phyloP scores from a whole-genome alignment of 2,329 filamentous ascomycete genomes.

The Epichloe gansuensis region DNA sequence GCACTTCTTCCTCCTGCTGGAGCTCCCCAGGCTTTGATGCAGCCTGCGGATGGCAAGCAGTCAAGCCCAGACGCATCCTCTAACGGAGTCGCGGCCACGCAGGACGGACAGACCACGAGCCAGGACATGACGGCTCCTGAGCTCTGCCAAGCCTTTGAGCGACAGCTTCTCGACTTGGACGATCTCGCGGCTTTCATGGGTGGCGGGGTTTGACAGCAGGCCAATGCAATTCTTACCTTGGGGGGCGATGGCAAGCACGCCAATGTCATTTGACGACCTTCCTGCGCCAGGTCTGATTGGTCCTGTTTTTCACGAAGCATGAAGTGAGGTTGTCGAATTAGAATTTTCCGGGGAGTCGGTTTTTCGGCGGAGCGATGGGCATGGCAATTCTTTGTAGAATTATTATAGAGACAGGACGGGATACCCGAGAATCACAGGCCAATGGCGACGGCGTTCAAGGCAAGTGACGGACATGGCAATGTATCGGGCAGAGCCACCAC shows the following conservation, averaged over 20 bases:
- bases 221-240: neutral
- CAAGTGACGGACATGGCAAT: neutral
- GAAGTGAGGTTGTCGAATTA: neutral
- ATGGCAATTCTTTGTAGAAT: constrained; percentile 1
- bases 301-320: neutral
- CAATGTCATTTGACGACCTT: too few relatives aligned
- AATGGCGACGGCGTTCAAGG: constrained; percentile 1
- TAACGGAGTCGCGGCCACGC: constrained; percentile 19
- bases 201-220: constrained; percentile 36
- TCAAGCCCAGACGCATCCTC: constrained; percentile 19
- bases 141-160: constrained; percentile 46
- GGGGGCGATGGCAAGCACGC: too few relatives aligned
- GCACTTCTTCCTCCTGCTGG: constrained; percentile 27
- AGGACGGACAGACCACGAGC: constrained; percentile 23
- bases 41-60: constrained; percentile 24
- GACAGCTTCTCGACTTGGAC: constrained; percentile 47
- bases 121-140: constrained; percentile 48
- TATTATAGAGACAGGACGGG: neutral
- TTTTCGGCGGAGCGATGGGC: neutral
- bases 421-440: constrained; percentile 2
- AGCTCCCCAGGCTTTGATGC: constrained; percentile 14
- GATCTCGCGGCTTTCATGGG: constrained; percentile 52
- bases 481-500: neutral
- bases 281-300: too few relatives aligned
- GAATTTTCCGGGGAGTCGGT: neutral